Conservation (phyloP, 1,139 yeast genomes). For the Candida albicans region DNA sequence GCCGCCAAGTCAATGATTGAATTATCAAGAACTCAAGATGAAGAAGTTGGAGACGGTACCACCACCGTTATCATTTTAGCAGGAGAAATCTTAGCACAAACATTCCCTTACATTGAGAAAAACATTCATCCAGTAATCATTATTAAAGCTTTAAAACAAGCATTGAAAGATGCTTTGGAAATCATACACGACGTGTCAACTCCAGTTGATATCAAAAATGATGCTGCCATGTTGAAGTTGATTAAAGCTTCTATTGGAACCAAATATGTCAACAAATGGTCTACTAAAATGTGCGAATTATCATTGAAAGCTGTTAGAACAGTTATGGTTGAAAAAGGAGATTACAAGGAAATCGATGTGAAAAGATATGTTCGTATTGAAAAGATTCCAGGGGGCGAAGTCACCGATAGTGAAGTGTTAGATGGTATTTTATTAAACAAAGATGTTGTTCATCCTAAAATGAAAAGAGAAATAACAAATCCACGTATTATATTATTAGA, state of each 20-base stretch:
- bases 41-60: constrained; percentile 98
- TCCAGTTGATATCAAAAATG: constrained; percentile 82
- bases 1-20: constrained; percentile 99
- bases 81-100: constrained; percentile 94
- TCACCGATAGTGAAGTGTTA: constrained; percentile 80
- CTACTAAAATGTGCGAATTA: constrained; percentile 84
- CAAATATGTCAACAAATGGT: constrained; percentile 90
- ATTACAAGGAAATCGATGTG: constrained; percentile 82
- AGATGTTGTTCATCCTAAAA: constrained; percentile 97
- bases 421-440: constrained; percentile 94
- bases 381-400: constrained; percentile 97
- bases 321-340: constrained; percentile 67
- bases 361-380: constrained; percentile 93
- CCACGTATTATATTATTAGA: constrained; percentile 89
- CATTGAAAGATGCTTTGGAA: constrained; percentile 86
- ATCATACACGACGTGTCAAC: constrained; percentile 81
- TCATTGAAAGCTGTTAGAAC: constrained; percentile 88
- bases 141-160: constrained; percentile 90
- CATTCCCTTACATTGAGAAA: constrained; percentile 90
- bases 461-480: constrained; percentile 84
- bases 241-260: constrained; percentile 95
- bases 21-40: constrained; percentile 95
- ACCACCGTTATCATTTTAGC: constrained; percentile 94
- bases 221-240: constrained; percentile 81
- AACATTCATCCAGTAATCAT: constrained; percentile 96